Base-by-base conservation (phyloP, 768 basidiomycete species). In the Royoungia palumana region DNA sequence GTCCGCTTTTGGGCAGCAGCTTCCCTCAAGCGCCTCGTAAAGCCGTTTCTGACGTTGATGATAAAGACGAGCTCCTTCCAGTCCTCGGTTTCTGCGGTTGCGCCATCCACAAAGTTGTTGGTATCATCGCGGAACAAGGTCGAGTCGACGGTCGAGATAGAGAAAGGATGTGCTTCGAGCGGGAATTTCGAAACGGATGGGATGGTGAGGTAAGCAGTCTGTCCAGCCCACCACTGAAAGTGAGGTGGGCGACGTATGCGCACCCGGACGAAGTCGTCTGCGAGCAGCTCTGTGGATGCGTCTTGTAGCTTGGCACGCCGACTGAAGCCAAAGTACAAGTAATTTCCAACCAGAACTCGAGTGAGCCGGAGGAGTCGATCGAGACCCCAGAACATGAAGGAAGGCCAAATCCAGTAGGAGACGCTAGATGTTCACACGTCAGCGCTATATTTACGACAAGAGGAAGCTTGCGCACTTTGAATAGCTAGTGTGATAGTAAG, bases 111-210 rank as follows among this genome's bases (percentile, higher is more conserved):
- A 16, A 32, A 20, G 28, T 32, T 13, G 1, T 20, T 37, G 13
- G 24, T 13, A 3, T 13, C 21, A 24, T 51, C 50, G 1, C 25
- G 49, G 49, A 66, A 63, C 5, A 59, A 12, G 13, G 44, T 3
- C 12, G 61, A 58, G 38, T 72, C 67, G 8, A 74, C 58, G n/a
- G 68, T 77, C 6, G 78, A 70, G 46, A 84, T 82, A 0, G 82
- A 81, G 63, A 85, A 84, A 2, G 83, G 83, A 50, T 84, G 83
- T 0, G 78, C 64, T 60, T 84, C 78, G 25, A 76, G 72, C 6
- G 76, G 75, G 22, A 72, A 59, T 0, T 45, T 42, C 11, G 77
- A 77, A 6, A 80, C 67, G 1, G 68, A 56, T 5, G 80, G 80
- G 54, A 83, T 65, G 10, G 68, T 72, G 19, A 84, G 65, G 54